These are phyloP conservation scores for Epichloe hybrida DNA, from an alignment of 2,329 filamentous ascomycete genomes.

Conservation along the genomic window DNA sequence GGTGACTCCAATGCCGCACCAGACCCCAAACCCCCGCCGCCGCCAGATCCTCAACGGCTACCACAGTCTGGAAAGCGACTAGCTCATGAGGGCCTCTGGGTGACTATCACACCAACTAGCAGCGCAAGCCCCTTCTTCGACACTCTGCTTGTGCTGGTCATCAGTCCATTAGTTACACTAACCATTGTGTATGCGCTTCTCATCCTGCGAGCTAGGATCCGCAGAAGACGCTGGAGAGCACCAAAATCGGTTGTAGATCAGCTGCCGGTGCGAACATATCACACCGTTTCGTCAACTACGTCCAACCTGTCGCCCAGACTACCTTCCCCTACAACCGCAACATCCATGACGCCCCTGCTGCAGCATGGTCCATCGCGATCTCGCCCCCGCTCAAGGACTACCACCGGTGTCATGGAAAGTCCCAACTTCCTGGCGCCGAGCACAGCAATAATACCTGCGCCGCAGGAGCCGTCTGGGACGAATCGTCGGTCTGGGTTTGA, in stretches of 20 bases:
- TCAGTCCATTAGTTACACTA: conserved; percentile 83
- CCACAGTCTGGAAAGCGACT: conserved; percentile 2
- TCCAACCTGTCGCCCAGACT: conserved; percentile 40
- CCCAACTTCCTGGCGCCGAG: conserved; percentile 31
- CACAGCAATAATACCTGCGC: conserved; percentile 26
- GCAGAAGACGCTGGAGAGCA: conserved; percentile 85
- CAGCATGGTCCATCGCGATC: conserved; percentile 40
- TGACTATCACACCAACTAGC: conserved; percentile 86
- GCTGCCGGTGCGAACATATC: conserved; percentile 89
- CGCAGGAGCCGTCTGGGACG: conserved; percentile 19
- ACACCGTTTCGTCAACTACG: conserved; percentile 54
- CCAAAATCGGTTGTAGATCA: conserved; percentile 92
- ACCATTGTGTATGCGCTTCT: conserved; percentile 86
- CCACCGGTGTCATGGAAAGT: conserved; percentile 44
- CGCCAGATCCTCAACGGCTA: conserved; percentile 4
- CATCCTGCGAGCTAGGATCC: conserved; percentile 75
- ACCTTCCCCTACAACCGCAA: conserved; percentile 50
- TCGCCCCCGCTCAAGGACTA: conserved; percentile 51
- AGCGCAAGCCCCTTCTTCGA: conserved; percentile 91
- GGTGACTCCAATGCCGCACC: conserved; percentile 18
- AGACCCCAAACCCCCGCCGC: conserved; percentile 10
- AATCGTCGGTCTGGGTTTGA: conserved; percentile 29
- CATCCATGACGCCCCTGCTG: conserved; percentile 68
- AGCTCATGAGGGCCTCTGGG: conserved; percentile 66
- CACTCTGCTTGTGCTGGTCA: conserved; percentile 87